A percentile compares a stretch with the other conserved stretches of the same genome.
These are phyloP conservation scores for Candida sojae DNA, from an alignment of 1,139 yeast genomes.

Conservation along the genomic window DNA sequence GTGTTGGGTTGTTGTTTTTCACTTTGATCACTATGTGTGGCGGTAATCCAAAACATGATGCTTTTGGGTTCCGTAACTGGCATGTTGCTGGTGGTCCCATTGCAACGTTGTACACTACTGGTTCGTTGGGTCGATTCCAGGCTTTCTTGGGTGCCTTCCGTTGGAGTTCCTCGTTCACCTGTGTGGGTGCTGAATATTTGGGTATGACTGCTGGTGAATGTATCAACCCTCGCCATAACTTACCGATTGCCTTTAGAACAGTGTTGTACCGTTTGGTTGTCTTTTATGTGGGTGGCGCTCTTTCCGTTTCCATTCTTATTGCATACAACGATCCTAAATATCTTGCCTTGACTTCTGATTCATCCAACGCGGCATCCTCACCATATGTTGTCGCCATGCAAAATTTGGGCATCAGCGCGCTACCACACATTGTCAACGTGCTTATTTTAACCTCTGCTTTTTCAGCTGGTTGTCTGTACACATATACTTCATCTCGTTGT, in stretches of 20 bases:
- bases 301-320: constrained; percentile 40
- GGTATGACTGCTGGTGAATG: constrained; percentile 87
- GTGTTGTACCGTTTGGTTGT: constrained; percentile 72
- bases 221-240: constrained; percentile 69
- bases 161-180: constrained; percentile 63
- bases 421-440: constrained; percentile 45
- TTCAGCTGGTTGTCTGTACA: constrained; percentile 48
- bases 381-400: constrained; percentile 50
- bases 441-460: constrained; percentile 31
- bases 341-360: constrained; percentile 21
- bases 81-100: constrained; percentile 48
- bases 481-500: constrained; percentile 45
- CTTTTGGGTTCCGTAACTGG: constrained; percentile 72
- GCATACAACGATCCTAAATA: constrained; percentile 43
- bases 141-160: constrained; percentile 65
- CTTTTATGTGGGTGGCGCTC: constrained; percentile 59
- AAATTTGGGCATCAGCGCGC: constrained; percentile 36
- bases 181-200: constrained; percentile 85
- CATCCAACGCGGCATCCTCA: constrained; percentile 36
- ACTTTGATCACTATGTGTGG: constrained; percentile 84
- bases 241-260: constrained; percentile 78
- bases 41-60: constrained; percentile 70
- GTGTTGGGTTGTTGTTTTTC: constrained; percentile 70
- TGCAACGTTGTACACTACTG: constrained; percentile 55
- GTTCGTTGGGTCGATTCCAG: constrained; percentile 65